Evolutionary conservation across 805 yeast genomes (phyloP).

Genomic region (Schizosaccharomyces japonicus): DNA sequence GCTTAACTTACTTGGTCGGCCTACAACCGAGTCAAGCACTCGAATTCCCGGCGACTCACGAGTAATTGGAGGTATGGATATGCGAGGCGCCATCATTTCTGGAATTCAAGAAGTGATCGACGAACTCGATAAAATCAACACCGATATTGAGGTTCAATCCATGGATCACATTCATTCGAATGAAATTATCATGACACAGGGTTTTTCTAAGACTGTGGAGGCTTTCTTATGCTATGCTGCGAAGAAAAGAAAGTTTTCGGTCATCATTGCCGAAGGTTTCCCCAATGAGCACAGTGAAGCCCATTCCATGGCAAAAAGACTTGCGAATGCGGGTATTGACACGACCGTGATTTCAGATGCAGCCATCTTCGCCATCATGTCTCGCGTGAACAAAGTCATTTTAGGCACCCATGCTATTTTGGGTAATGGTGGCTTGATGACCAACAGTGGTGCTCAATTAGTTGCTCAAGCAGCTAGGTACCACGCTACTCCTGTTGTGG

Average conservation of each 20-base stretch:
- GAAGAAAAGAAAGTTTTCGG: constrained; percentile 73
- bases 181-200: constrained; percentile 49
- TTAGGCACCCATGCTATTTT: constrained; percentile 72
- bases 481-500: constrained; percentile 86
- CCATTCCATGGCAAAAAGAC: constrained; percentile 51
- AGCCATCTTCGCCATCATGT: constrained; percentile 84
- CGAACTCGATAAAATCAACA: constrained; percentile 72
- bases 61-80: constrained; percentile 21
- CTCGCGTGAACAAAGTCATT: constrained; percentile 86
- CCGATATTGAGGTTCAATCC: constrained; percentile 73
- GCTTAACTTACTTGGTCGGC: constrained; percentile 3
- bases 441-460: constrained; percentile 72
- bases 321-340: constrained; percentile 69
- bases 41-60: background rate
- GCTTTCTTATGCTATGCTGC: constrained; percentile 72
- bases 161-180: constrained; percentile 86
- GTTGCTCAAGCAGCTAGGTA: constrained; percentile 92
- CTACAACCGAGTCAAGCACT: background rate
- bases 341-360: constrained; percentile 83
- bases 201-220: constrained; percentile 77
- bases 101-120: constrained; percentile 81
- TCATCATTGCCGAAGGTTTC: constrained; percentile 63
- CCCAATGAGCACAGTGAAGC: constrained; percentile 70
- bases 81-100: constrained; percentile 67
- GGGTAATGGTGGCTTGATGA: constrained; percentile 86